These are phyloP conservation scores for Chamaenerion angustifolium DNA, from an alignment of 345 rosid genomes.

Conservation along the genomic window DNA sequence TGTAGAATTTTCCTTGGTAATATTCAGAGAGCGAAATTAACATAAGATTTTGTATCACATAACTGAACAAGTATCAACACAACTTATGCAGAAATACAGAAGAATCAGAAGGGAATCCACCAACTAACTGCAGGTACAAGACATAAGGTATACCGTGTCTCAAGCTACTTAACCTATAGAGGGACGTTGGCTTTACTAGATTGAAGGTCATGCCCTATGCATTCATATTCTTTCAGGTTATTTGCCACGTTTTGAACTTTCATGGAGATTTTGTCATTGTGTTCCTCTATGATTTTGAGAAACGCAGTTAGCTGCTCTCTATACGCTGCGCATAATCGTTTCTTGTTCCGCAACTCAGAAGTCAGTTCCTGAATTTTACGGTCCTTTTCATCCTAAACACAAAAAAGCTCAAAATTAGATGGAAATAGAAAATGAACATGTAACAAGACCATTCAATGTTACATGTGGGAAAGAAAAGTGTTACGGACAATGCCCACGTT, in stretches of 20 bases:
- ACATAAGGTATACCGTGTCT: too few species aligned
- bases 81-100: too few species aligned
- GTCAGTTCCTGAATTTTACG: constrained; percentile 20
- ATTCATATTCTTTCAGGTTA: constrained; percentile 20
- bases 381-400: constrained; percentile 19
- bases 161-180: too few species aligned
- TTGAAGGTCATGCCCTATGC: constrained; percentile 10
- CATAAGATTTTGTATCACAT: too few species aligned
- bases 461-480: too few species aligned
- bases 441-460: too few species aligned
- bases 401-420: neutral
- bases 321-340: constrained; percentile 14
- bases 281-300: constrained; percentile 18
- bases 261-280: constrained; percentile 12
- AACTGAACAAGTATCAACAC: too few species aligned
- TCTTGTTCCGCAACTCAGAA: constrained; percentile 15
- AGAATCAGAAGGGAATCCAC: too few species aligned
- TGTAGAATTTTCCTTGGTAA: too few species aligned
- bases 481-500: too few species aligned
- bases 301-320: constrained; percentile 18
- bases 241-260: constrained; percentile 17
- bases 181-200: neutral
- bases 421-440: neutral
- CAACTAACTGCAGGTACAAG: too few species aligned
- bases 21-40: too few species aligned